Percentiles rank a stretch among this genome's conserved stretches.
phyloP scores from a whole-genome alignment of 2,329 filamentous ascomycete genomes.

The Colletotrichum theobromicola region DNA sequence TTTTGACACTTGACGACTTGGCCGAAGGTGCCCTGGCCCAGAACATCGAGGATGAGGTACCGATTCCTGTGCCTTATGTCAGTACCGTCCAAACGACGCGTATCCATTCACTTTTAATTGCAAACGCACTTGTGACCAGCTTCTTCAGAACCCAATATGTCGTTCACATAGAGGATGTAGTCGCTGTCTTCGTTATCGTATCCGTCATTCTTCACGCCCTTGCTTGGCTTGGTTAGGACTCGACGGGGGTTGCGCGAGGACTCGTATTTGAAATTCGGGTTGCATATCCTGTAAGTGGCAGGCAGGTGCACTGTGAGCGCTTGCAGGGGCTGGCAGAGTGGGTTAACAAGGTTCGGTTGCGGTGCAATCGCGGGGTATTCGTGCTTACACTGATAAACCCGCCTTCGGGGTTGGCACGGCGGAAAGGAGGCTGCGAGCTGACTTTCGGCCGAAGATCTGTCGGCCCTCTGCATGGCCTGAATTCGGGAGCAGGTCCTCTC shows the following conservation, averaged over 20 bases:
- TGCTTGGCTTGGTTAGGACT: constrained; percentile 97
- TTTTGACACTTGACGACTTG: constrained; percentile 99
- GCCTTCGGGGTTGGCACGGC: constrained; percentile 93
- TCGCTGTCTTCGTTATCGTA: constrained; percentile 99
- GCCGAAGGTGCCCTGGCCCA: constrained; percentile 96
- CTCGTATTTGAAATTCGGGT: constrained; percentile 97
- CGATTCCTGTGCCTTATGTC: constrained; percentile 68
- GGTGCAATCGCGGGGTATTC: neutral
- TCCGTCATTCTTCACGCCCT: constrained; percentile 97
- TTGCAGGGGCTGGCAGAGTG: constrained; percentile 76
- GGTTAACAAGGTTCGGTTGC: constrained; percentile 25
- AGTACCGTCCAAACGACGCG: constrained; percentile 6
- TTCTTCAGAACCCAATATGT: constrained; percentile 96
- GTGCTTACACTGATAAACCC: constrained; percentile 91
- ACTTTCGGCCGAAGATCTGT: constrained; percentile 82
- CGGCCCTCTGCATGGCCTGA: constrained; percentile 76
- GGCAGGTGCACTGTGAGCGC: constrained; percentile 92
- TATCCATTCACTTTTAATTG: neutral
- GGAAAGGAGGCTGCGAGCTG: constrained; percentile 86
- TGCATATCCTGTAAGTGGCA: constrained; percentile 97
- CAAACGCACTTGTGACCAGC: constrained; percentile 87
- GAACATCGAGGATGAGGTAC: constrained; percentile 94
- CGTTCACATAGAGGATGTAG: constrained; percentile 98
- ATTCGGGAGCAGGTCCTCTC: constrained; percentile 82
- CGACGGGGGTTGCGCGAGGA: constrained; percentile 94